These are phyloP conservation scores for Moniliophthora roreri DNA, from an alignment of 1,284 basidiomycete genomes.

Conservation along the genomic window DNA sequence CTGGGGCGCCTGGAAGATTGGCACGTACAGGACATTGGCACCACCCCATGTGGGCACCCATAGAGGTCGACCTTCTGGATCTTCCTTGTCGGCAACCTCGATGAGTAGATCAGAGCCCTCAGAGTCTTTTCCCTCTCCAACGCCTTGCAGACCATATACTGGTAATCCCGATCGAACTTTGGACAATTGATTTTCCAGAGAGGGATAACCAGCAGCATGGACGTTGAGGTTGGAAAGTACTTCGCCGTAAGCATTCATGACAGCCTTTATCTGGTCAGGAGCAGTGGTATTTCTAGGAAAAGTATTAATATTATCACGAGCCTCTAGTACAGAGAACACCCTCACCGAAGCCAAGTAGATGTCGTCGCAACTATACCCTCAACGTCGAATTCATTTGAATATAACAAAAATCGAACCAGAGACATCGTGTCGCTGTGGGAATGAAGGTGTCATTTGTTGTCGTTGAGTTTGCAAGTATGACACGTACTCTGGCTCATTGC, in stretches of 20 bases:
- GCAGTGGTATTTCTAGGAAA: background rate
- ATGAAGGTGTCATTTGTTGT: too few relatives aligned
- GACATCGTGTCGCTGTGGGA: too few relatives aligned
- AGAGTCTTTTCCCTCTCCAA: conserved; percentile 1
- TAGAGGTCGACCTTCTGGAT: conserved; percentile 3
- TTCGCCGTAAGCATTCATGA: conserved; percentile 6
- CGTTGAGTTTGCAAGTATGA: too few relatives aligned
- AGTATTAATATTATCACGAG: background rate
- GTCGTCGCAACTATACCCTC: conserved; percentile 4
- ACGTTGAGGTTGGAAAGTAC: conserved; percentile 8
- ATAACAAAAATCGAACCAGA: conserved; percentile 1
- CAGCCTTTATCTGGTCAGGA: conserved; percentile 3
- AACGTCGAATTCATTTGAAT: conserved; percentile 8
- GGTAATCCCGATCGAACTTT: conserved; percentile 1
- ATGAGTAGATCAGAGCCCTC: conserved; percentile 7
- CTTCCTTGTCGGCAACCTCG: conserved; percentile 7
- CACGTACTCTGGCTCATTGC: too few relatives aligned
- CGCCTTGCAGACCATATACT: conserved; percentile 4
- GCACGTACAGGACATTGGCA: conserved; percentile 3
- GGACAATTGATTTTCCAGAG: background rate
- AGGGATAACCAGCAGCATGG: conserved; percentile 5
- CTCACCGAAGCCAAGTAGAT: conserved; percentile 7
- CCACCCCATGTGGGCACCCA: conserved; percentile 11
- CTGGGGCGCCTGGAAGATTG: background rate
- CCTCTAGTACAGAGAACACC: too few relatives aligned